phyloP scores from a whole-genome alignment of 2,329 filamentous ascomycete genomes.

The Ceratocystis destructans region DNA sequence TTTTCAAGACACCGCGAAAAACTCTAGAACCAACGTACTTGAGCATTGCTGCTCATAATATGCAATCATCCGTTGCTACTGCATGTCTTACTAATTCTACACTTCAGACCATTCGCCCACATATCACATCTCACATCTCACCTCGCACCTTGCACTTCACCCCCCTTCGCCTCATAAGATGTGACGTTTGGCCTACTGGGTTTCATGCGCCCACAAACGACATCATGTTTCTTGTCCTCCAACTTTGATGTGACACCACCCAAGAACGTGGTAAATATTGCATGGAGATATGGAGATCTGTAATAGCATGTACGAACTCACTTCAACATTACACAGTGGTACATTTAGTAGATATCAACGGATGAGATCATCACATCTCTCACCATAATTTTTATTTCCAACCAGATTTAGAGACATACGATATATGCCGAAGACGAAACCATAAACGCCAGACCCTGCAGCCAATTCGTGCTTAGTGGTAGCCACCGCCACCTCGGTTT shows the following conservation, averaged over 20 bases:
- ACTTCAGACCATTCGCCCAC: neutral
- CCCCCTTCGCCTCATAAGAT: too few species aligned
- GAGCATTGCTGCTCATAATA: neutral
- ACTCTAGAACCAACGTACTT: too few species aligned
- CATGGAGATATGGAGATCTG: too few species aligned
- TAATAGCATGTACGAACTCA: neutral
- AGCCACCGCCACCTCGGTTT: conserved; percentile 11
- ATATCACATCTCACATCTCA: neutral
- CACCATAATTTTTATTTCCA: neutral
- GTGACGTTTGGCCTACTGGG: neutral
- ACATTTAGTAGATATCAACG: neutral
- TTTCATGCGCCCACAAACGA: neutral
- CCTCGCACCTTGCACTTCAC: too few species aligned
- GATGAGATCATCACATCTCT: neutral
- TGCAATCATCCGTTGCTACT: neutral
- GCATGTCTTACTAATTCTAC: neutral
- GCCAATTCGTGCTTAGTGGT: conserved; percentile 10
- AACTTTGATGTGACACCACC: neutral
- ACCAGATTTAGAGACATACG: neutral
- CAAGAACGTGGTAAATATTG: neutral
- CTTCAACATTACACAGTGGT: neutral
- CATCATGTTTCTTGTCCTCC: neutral
- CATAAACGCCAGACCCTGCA: neutral
- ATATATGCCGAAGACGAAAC: neutral
- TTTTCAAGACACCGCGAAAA: too few species aligned